A percentile compares a stretch with the other conserved stretches of the same genome.
Conservation (phyloP, 495 filamentous ascomycete species). For the Penicillium roqueforti region DNA sequence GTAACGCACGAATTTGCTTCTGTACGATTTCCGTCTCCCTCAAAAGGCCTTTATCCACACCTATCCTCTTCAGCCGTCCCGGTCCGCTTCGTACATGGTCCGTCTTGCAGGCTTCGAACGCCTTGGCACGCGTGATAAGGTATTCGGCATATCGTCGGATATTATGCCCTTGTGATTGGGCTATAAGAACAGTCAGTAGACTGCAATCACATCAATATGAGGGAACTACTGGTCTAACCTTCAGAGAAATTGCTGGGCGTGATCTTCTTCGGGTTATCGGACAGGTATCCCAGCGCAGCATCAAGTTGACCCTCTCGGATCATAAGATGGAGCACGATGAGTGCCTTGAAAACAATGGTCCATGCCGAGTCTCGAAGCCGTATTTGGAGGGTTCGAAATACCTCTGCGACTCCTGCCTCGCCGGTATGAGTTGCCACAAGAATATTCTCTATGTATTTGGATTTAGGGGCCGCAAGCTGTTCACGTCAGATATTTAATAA, state of each 20-base stretch:
- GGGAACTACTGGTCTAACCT: conserved; percentile 51
- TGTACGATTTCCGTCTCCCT: conserved; percentile 92
- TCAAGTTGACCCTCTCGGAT: conserved; percentile 91
- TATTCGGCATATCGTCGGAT: conserved; percentile 90
- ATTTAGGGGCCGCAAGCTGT: conserved; percentile 93
- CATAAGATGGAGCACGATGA: conserved; percentile 96
- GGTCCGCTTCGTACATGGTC: conserved; percentile 88
- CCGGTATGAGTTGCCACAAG: conserved; percentile 91
- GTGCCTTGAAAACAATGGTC: conserved; percentile 93
- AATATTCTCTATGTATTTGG: conserved; percentile 99
- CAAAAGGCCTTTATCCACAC: conserved; percentile 87
- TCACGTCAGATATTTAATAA: conserved; percentile 1
- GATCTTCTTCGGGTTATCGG: conserved; percentile 76
- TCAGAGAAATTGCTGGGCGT: conserved; percentile 90
- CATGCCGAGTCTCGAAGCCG: conserved; percentile 92
- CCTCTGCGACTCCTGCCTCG: conserved; percentile 91
- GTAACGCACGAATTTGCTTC: conserved; percentile 74
- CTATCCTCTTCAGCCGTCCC: conserved; percentile 75
- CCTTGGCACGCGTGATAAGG: conserved; percentile 72
- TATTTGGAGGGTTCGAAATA: conserved; percentile 86
- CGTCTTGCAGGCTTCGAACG: conserved; percentile 75
- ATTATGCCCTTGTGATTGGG: conserved; percentile 93
- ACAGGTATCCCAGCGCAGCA: conserved; percentile 79
- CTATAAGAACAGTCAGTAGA: conserved; percentile 34
- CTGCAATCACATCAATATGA: neutral